Conservation (phyloP, 1,284 basidiomycete species). For the Puccinia triticina region DNA sequence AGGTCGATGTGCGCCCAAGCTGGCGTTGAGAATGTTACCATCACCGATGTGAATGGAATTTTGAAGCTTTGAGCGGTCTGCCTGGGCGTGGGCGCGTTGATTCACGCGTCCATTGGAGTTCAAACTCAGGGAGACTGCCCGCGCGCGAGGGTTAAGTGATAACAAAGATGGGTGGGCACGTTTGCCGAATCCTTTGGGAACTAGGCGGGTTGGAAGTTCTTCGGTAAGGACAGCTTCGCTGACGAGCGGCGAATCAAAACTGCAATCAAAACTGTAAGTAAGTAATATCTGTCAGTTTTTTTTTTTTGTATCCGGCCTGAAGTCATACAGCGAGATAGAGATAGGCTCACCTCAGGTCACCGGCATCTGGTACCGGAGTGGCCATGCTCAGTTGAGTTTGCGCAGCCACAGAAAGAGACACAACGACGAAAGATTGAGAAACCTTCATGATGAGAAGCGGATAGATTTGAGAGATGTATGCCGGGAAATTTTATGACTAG, state of each 20-base stretch:
- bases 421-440: constrained; percentile 50
- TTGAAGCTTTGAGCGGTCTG: constrained; percentile 7
- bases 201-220: neutral
- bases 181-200: constrained; percentile 15
- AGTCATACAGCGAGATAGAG: neutral
- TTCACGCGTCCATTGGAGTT: constrained; percentile 17
- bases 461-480: neutral
- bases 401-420: constrained; percentile 44
- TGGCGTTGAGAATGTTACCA: neutral
- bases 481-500: neutral
- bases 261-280: too few relatives aligned
- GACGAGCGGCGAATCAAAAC: constrained; percentile 7
- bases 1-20: neutral
- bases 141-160: neutral
- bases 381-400: constrained; percentile 34
- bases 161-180: neutral
- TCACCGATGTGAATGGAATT: constrained; percentile 3
- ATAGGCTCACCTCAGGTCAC: constrained; percentile 23
- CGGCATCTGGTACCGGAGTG: constrained; percentile 29
- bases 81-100: neutral
- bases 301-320: neutral
- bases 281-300: too few relatives aligned
- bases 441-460: constrained; percentile 36
- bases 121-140: constrained; percentile 18
- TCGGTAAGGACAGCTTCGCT: neutral